Base-by-base conservation (phyloP, 1,284 basidiomycete genomes). In the Heterobasidion parviporum region DNA sequence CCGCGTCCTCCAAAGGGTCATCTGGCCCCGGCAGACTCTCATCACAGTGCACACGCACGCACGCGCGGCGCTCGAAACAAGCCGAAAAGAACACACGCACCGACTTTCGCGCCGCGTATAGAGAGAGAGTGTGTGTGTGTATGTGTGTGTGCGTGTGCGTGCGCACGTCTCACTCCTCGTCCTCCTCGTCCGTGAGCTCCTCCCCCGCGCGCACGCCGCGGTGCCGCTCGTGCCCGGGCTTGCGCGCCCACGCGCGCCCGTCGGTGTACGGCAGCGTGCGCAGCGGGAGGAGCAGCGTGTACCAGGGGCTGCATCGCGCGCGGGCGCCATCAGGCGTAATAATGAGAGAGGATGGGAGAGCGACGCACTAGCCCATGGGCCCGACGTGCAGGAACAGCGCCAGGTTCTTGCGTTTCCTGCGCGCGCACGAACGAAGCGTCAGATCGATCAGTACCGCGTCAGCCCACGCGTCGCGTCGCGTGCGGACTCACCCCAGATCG, bases 331-430 rank as follows among this genome's bases (percentile, higher is more conserved):
- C 8, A 26, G 18, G n/a, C n/a, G n/a, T n/a, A n/a, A n/a, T n/a
- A 20, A 45, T n/a, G 43, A 26, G 18, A 43, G 12, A 50, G 33
- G 36, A 49, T 51, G 9, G 47, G 18, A 43, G 15, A 18, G 1
- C 9, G 6, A 81, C 90, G 63, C 67, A 95, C 91, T 93, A 92
- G 72, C 89, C 86, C 14, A 78, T 78, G 14, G 77, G 73, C 10
- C 92, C 91, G 36, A 95, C 65, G 64, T 98, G 97, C 75, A 98
- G 98, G 68, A 97, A 97, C 33, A 94, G 68, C 60, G 83, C 70
- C 6, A 98, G 70, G 67, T 99, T 98, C 59, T 78, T 77, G 53
- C 69, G 67, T 64, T 71, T 75, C 15, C 83, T 85, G 57, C 2
- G 38, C 38, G 4, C 38, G 15, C 38, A 41, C 12, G 12, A 3